Evolutionary conservation across 495 filamentous ascomycete genomes (phyloP).

Genomic region (Aspergillus bertholletiae): DNA sequence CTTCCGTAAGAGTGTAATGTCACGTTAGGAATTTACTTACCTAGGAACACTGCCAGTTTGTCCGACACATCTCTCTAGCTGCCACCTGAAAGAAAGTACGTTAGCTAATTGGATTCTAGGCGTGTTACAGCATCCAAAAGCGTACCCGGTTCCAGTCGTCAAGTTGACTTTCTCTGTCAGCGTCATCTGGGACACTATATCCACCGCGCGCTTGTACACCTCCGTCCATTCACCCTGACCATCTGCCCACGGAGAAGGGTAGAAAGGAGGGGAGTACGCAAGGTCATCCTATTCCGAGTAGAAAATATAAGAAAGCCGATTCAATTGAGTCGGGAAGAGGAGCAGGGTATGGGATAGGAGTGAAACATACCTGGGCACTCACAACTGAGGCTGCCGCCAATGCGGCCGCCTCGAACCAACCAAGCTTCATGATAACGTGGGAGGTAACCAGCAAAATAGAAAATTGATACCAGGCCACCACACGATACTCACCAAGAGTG

Average conservation of each 20-base stretch:
- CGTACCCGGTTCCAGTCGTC: conserved; percentile 77
- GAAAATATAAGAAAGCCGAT: neutral
- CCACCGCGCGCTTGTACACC: conserved; percentile 71
- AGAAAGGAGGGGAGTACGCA: conserved; percentile 59
- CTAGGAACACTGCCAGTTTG: conserved; percentile 50
- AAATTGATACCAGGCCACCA: neutral
- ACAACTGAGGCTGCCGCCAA: conserved; percentile 36
- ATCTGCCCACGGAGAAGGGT: conserved; percentile 80
- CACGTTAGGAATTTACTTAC: conserved; percentile 15
- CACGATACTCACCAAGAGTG: neutral
- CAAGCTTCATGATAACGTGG: conserved; percentile 35
- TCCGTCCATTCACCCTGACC: conserved; percentile 71
- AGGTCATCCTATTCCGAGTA: conserved; percentile 22
- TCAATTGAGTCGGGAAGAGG: neutral
- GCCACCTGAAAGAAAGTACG: conserved; percentile 52
- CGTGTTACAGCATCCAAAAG: neutral
- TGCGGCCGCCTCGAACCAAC: conserved; percentile 33
- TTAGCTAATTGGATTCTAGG: neutral
- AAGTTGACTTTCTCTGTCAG: conserved; percentile 89
- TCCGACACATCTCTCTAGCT: conserved; percentile 74
- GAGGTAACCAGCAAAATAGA: conserved; percentile 1
- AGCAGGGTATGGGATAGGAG: neutral
- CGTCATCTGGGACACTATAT: conserved; percentile 79
- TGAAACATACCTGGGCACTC: conserved; percentile 27
- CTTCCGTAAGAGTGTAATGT: conserved; percentile 24